Base-by-base conservation (phyloP, 345 rosid species). In the Clarkia xantiana region DNA sequence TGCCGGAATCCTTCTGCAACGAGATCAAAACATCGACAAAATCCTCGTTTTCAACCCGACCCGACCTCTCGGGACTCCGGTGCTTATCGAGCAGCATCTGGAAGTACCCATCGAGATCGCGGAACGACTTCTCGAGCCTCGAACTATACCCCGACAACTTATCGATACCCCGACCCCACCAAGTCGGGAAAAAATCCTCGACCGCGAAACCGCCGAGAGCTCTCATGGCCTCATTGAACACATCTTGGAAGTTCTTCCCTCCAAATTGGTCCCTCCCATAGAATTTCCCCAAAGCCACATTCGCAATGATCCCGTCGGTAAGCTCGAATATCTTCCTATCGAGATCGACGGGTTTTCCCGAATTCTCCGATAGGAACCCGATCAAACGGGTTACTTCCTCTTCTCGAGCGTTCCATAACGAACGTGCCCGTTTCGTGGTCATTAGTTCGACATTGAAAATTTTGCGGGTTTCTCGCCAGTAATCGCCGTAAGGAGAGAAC, bases 21-120 rank as follows among this genome's bases (percentile, higher is more conserved):
- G 45, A 48, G 6, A 73, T 44, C 67, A 76, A 57, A 49, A 74
- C 75, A 11, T 81, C 80, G 6, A 78, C 63, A 7, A 78, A 41
- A 60, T 76, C 85, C 40, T 69, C 56, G 51, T 42, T 65, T 1
- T 60, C 61, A 0, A 12, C 23, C 25, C 53, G 10, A 41, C 11
- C 51, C 13, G 38, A 4, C 44, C 58, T 65, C 13, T 55, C 54
- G 3, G 58, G 61, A 20, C 70, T 68, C 15, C 66, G 25, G 17
- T 79, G 83, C 16, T 53, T 63, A 14, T 72, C 61, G 11, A 82
- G 67, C 6, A 56, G 54, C n/a, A 70, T 50, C 11, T 69, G 54
- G 14, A 66, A 71, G 57, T 76, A 67, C 4, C 47, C 2, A 50
- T 82, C 81, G 40, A 71, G 9, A 16, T 60, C 59, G 7, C 22